Percentiles rank a stretch among this genome's conserved stretches.
Evolutionary conservation across 345 rosid species (phyloP).

Genomic region (Litchi chinensis): DNA sequence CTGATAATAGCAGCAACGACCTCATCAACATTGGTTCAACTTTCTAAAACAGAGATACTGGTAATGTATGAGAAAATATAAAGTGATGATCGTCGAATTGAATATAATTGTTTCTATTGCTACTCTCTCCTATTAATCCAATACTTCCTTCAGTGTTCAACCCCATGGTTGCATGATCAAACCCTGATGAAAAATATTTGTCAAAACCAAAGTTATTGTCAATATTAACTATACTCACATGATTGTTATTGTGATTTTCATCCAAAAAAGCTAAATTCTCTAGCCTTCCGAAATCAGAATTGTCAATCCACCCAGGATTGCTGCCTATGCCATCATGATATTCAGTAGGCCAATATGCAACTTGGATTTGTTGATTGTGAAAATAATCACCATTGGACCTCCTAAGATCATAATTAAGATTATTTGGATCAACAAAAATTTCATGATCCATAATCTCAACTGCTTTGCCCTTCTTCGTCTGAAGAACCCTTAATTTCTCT

Average conservation of each 20-base stretch:
- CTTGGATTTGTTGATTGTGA: neutral
- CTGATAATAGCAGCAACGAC: no score
- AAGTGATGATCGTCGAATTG: no score
- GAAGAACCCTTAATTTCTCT: neutral
- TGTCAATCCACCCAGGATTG: no score
- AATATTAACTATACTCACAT: no score
- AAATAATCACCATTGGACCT: neutral
- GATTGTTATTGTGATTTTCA: neutral
- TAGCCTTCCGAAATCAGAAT: neutral
- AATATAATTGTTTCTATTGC: neutral
- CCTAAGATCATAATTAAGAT: no score
- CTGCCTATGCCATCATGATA: no score
- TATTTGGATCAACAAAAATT: neutral
- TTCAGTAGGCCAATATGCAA: no score
- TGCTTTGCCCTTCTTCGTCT: neutral
- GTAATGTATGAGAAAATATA: no score
- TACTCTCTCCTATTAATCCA: neutral
- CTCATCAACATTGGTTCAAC: no score
- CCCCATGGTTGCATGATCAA: neutral
- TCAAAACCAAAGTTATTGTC: neutral
- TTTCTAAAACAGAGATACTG: no score
- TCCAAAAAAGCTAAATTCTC: neutral
- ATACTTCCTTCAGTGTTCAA: neutral
- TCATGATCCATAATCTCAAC: neutral
- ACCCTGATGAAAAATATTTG: neutral